Percentiles rank a stretch among this genome's conserved stretches.
phyloP scores from a whole-genome alignment of 306 rosid genomes.

The Dalbergia cultrata region DNA sequence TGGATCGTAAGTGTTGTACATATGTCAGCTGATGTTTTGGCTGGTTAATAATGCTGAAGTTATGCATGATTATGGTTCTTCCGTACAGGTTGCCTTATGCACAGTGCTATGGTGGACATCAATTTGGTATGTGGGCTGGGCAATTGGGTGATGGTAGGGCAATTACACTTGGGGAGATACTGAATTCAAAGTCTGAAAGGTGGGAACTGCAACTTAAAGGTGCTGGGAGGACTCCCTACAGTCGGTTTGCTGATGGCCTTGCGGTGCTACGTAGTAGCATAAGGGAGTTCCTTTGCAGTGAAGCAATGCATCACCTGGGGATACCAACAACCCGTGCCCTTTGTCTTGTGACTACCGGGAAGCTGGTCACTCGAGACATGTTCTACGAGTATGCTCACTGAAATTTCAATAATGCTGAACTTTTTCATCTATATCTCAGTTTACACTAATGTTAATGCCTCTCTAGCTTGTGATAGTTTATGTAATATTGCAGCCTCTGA shows the following conservation, averaged over 20 bases:
- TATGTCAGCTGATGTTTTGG: conserved; percentile 27
- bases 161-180: conserved; percentile 89
- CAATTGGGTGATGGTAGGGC: conserved; percentile 99
- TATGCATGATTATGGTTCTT: conserved; percentile 31
- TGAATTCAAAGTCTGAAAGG: conserved; percentile 82
- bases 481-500: conserved; percentile 25
- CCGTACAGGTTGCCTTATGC: conserved; percentile 85
- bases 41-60: conserved; percentile 32
- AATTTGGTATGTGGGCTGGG: conserved; percentile 99
- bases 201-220: conserved; percentile 99
- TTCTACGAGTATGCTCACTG: conserved; percentile 83
- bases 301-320: conserved; percentile 95
- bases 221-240: conserved; percentile 97
- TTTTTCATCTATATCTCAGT: conserved; percentile 4
- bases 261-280: conserved; percentile 98
- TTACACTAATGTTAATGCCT: conserved; percentile 11
- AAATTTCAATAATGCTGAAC: conserved; percentile 23
- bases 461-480: conserved; percentile 21
- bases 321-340: conserved; percentile 98
- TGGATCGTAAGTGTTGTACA: conserved; percentile 78
- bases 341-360: conserved; percentile 90
- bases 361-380: conserved; percentile 88
- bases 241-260: conserved; percentile 97
- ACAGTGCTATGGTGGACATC: conserved; percentile 99
- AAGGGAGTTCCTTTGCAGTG: conserved; percentile 98